Evolutionary conservation across 2,329 filamentous ascomycete genomes (phyloP).

Genomic region (Pyrenochaeta sp.): DNA sequence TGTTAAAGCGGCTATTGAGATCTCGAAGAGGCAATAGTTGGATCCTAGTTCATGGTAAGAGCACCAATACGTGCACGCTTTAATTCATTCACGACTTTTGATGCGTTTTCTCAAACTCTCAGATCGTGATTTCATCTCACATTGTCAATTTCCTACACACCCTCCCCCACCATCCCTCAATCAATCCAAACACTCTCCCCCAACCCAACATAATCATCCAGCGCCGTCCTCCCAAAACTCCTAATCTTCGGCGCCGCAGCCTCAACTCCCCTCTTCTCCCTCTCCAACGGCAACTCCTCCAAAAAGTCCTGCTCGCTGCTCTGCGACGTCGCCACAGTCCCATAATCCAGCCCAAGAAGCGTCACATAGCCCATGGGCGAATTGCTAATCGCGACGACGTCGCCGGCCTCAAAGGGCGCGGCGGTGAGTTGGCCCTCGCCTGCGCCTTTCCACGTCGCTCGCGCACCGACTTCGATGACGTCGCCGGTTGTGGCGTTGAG

Average conservation of each 20-base stretch:
- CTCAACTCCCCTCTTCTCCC: not conserved
- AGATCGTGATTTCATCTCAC: too few species aligned
- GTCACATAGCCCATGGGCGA: slow-evolving; percentile 25
- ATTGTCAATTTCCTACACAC: too few species aligned
- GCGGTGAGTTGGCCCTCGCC: slow-evolving; percentile 19
- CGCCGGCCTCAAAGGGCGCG: slow-evolving; percentile 19
- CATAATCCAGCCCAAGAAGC: slow-evolving; percentile 21
- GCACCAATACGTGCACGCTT: too few species aligned
- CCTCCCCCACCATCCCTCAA: too few species aligned
- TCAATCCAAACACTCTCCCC: slow-evolving; percentile 15
- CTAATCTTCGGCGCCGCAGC: slow-evolving; percentile 4
- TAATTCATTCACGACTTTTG: too few species aligned
- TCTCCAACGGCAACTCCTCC: not conserved
- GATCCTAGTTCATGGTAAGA: too few species aligned
- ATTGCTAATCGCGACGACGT: slow-evolving; percentile 27
- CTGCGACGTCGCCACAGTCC: not conserved
- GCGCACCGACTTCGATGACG: slow-evolving; percentile 20
- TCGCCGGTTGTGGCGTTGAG: slow-evolving; percentile 27
- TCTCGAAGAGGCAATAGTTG: not conserved
- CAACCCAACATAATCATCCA: slow-evolving; percentile 6
- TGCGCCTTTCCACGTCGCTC: slow-evolving; percentile 21
- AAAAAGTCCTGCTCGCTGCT: slow-evolving; percentile 7
- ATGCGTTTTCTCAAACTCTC: too few species aligned
- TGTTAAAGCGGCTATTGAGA: slow-evolving; percentile 9
- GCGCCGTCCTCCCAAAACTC: slow-evolving; percentile 9